A percentile compares a stretch with the other conserved stretches of the same genome.
Evolutionary conservation across 345 rosid species (phyloP).

Genomic region (Microcos paniculata): DNA sequence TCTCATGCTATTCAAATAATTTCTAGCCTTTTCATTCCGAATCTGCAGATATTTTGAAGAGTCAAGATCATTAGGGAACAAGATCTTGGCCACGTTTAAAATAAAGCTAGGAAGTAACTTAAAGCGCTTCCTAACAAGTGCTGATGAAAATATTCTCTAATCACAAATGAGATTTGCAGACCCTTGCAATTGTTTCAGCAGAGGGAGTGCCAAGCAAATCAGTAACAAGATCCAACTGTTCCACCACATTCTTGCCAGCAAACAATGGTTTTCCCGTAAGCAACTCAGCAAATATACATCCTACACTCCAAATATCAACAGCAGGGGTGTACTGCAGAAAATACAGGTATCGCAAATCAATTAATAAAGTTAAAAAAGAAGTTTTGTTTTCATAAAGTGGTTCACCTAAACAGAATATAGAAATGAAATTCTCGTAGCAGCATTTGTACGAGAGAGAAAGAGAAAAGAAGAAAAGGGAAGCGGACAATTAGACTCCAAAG

Average conservation of each 20-base stretch:
- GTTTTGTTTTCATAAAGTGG: background rate
- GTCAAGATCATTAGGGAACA: slow-evolving; percentile 7
- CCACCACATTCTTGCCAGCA: slow-evolving; percentile 95
- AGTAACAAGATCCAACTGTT: slow-evolving; percentile 86
- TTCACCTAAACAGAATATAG: background rate
- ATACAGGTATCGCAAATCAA: slow-evolving; percentile 13
- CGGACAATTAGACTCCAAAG: background rate
- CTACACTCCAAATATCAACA: slow-evolving; percentile 97
- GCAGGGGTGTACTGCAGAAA: slow-evolving; percentile 94
- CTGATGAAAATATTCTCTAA: slow-evolving; percentile 22
- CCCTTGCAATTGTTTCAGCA: slow-evolving; percentile 72
- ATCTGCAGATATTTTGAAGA: slow-evolving; percentile 58
- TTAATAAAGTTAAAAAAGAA: slow-evolving; percentile 8
- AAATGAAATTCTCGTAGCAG: background rate
- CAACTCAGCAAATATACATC: slow-evolving; percentile 97
- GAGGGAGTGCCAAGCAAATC: slow-evolving; percentile 98
- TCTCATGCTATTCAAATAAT: slow-evolving; percentile 78
- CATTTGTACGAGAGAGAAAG: background rate
- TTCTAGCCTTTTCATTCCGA: slow-evolving; percentile 92
- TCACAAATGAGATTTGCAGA: slow-evolving; percentile 34
- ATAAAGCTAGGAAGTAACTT: background rate
- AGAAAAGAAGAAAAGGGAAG: background rate
- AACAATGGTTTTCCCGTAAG: slow-evolving; percentile 87
- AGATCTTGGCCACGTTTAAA: background rate
- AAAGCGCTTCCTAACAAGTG: slow-evolving; percentile 22